These are phyloP conservation scores for Circinella umbellata DNA, from an alignment of 371 early-diverging fungal species.

Conservation along the genomic window DNA sequence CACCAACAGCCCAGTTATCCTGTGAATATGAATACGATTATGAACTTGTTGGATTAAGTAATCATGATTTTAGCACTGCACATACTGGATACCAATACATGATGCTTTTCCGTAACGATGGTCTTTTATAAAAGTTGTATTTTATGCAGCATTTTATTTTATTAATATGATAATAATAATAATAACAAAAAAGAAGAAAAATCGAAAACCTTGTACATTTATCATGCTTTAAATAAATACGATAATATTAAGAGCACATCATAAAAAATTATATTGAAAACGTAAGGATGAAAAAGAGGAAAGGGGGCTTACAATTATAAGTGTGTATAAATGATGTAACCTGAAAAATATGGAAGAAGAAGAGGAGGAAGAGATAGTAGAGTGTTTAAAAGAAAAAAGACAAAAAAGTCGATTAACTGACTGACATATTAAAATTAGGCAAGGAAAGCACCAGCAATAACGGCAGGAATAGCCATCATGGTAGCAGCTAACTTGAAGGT, in stretches of 20 bases:
- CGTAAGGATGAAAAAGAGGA: too few species aligned
- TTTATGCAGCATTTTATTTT: too few species aligned
- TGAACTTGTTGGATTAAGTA: slow-evolving; percentile 50
- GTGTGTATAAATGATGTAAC: too few species aligned
- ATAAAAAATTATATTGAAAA: neutral
- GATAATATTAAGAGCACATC: too few species aligned
- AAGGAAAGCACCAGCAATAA: slow-evolving; percentile 14
- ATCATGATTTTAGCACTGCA: slow-evolving; percentile 52
- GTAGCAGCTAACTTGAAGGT: slow-evolving; percentile 22
- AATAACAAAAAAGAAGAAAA: too few species aligned
- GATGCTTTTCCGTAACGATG: slow-evolving; percentile 52
- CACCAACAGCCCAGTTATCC: slow-evolving; percentile 49
- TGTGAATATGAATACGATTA: slow-evolving; percentile 56
- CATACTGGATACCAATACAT: slow-evolving; percentile 62
- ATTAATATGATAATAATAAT: too few species aligned
- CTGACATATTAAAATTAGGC: slow-evolving; percentile 1
- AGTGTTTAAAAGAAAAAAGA: neutral
- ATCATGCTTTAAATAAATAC: too few species aligned
- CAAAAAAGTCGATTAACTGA: too few species aligned
- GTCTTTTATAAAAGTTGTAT: slow-evolving; percentile 32
- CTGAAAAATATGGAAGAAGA: too few species aligned
- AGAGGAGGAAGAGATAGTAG: neutral
- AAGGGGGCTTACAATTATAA: too few species aligned
- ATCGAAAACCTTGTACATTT: too few species aligned
- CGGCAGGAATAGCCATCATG: slow-evolving; percentile 16